Evolutionary conservation across 345 rosid species (phyloP).

Genomic region (Salix purpurea): DNA sequence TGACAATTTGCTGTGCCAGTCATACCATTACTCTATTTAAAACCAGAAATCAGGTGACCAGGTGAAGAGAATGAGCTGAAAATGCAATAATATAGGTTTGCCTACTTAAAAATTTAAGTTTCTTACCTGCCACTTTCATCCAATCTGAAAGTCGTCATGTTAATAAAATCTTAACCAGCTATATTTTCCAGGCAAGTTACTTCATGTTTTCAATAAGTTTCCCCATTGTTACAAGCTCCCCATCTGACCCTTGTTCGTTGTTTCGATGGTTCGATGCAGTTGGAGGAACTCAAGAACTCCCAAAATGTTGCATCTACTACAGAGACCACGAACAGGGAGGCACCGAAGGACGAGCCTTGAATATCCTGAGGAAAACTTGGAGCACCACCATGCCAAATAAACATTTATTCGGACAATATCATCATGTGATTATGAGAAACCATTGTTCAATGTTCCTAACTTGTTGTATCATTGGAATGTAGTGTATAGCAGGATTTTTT

Average conservation of each 20-base stretch:
- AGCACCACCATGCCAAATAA: background rate
- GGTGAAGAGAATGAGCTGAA: background rate
- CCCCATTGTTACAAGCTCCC: background rate
- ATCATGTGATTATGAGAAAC: background rate
- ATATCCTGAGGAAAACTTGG: constrained; percentile 4
- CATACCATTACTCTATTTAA: background rate
- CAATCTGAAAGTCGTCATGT: background rate
- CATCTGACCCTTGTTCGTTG: background rate
- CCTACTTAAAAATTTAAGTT: background rate
- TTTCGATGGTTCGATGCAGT: constrained; percentile 31
- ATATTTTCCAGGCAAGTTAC: background rate
- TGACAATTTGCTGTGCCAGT: background rate
- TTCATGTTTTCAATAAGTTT: background rate
- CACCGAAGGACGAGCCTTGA: constrained; percentile 28
- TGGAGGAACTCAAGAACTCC: constrained; percentile 45
- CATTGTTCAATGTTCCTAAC: background rate
- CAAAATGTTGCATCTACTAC: constrained; percentile 19
- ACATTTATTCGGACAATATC: background rate
- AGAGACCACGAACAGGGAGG: constrained; percentile 34
- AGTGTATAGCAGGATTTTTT: background rate
- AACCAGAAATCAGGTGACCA: background rate
- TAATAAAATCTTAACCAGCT: background rate
- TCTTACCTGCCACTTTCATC: background rate
- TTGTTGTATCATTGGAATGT: background rate
- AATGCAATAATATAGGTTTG: background rate